Evolutionary conservation across 495 filamentous ascomycete species (phyloP), one percentile per base, ranked within the genome.

Genomic region (Hypoxylon fragiforme): DNA sequence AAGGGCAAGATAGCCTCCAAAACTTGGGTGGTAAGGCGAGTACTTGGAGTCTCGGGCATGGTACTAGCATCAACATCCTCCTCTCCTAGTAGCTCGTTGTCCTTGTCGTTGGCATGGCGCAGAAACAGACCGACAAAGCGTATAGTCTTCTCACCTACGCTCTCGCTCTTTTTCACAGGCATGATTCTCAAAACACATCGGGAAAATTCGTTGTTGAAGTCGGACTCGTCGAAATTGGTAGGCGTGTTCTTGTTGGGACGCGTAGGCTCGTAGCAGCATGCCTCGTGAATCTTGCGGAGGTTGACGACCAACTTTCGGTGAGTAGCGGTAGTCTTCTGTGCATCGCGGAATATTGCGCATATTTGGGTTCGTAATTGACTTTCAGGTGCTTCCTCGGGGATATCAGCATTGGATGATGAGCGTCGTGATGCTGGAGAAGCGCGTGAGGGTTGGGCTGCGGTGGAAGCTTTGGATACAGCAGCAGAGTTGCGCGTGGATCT

Each of bases 131-230:
- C 91, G 60, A 92, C 72, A 68, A 97, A 97, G 34, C 89, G 80
- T 43, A 97, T 77, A 30, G 87, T 77, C 53, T 88, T 83, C 68
- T 99, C 94, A 18, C 91, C 94, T 3, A 89, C 91, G 21, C 83
- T 79, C 73, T 99, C 94, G 28, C 86, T 87, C 77, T 96, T 97
- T 77, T 95, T 96, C 19, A 97, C 86, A 2, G 84, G 77, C 74
- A 97, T 79, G 47, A 92, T 77, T 32, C 92, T 81, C 48, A 92
- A 72, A 30, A 96, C 79, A 62, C 91, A 96, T 65, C 91, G 78
- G 24, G 79, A 78, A 24, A 97, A 82, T 70, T 97, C 95, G 37
- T 79, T 73, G 54, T 91, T 94, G 73, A 98, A 97, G 45, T 94
- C 86, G 32, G 84, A 79, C 67, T 96, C 92, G 7, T 85, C 83